Base-by-base conservation (phyloP, 1,284 basidiomycete genomes). In the Ganoderma boninense region DNA sequence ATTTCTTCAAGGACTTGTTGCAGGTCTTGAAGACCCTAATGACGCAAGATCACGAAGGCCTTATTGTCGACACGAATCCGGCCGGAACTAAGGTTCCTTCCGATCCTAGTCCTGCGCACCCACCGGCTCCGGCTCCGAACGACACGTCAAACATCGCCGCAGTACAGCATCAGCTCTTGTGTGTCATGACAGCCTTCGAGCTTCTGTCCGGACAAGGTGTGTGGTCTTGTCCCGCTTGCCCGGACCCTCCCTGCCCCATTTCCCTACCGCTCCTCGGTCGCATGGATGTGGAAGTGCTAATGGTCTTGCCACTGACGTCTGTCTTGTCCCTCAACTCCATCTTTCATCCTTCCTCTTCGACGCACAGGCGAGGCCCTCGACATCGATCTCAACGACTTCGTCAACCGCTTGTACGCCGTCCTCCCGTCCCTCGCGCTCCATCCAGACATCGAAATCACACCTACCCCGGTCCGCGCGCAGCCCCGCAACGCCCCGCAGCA, bases 1-100 rank as follows among this genome's bases (percentile, higher is more conserved):
- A 99, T 81, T 99, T 99, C 83, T 99, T 99, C 90, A 92, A 93
- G 75, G 98, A 99, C 82, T 85, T 99, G 61, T 87, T 99, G 82
- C 87, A 90, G 65, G 96, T 98, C 1, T 86, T 99, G 43, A 95
- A 95, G 80, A 87, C 87, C 69, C 90, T 96, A 68, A 90, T 98
- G 74, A 78, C 83, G 67, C 86, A 87, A 71, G 86, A 87, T 66
- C 75, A 73, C 72, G 78, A 66, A 29, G 67, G 54, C 60, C 74
- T 78, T 60, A 61, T 59, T 65, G 69, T 62, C 40, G 56, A 64
- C 75, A 76, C 43, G 83, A 84, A 63, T 83, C 82, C 44, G 64
- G 60, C 68, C 42, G 71, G 68, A 29, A 42, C 60, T 23, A 38
- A 14, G 60, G 38, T 43, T 26, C 60, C 60, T 8, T 13, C 60